Percentiles rank a stretch among this genome's conserved stretches.
These are phyloP conservation scores for Aspergillus panamensis DNA, from an alignment of 495 filamentous ascomycete genomes.

Conservation along the genomic window DNA sequence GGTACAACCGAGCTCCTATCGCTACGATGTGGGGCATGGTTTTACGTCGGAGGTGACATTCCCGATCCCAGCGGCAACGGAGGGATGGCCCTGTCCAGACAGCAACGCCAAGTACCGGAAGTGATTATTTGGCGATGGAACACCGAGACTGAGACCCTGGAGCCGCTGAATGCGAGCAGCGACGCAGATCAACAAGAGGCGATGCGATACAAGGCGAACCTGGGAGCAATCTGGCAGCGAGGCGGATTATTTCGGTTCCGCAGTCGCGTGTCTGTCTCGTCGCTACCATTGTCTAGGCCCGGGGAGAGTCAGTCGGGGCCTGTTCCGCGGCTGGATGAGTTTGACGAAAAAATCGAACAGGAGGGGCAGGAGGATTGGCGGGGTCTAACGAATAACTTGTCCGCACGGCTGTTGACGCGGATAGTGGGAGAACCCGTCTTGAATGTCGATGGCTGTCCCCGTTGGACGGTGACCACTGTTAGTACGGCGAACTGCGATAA, in stretches of 20 bases:
- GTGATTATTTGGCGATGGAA: constrained; percentile 50
- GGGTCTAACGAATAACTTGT: constrained; percentile 39
- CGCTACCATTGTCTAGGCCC: constrained; percentile 11
- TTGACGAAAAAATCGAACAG: constrained; percentile 32
- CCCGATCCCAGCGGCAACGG: constrained; percentile 8
- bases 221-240: constrained; percentile 39
- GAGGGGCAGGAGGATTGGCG: constrained; percentile 40
- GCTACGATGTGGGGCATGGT: constrained; percentile 60
- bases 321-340: constrained; percentile 12
- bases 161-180: constrained; percentile 24
- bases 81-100: constrained; percentile 9
- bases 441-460: constrained; percentile 38
- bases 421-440: constrained; percentile 36
- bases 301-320: background rate
- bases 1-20: constrained; percentile 54
- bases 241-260: constrained; percentile 43
- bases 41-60: constrained; percentile 45
- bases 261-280: constrained; percentile 35
- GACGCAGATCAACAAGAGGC: constrained; percentile 32
- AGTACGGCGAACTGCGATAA: constrained; percentile 43
- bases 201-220: constrained; percentile 43
- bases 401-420: constrained; percentile 35
- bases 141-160: constrained; percentile 29
- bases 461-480: constrained; percentile 48
- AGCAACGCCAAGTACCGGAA: constrained; percentile 17